Percentiles rank a stretch among this genome's conserved stretches.
Evolutionary conservation across 2,329 filamentous ascomycete species (phyloP).

Genomic region (Neocucurbitaria cava): DNA sequence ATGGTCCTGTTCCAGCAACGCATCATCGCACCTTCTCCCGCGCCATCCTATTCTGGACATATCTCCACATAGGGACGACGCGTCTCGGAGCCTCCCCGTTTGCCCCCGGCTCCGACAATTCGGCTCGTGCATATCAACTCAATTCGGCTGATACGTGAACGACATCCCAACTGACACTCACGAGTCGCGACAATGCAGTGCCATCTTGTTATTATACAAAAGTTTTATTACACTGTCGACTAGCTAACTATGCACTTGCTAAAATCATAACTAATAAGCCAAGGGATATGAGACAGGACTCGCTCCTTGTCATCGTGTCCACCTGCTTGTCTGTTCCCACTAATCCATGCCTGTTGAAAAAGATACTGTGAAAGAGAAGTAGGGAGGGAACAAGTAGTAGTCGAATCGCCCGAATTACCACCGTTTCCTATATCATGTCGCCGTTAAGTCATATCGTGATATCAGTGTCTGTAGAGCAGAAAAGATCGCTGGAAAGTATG

Average conservation of each 20-base stretch:
- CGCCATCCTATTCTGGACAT: constrained; percentile 19
- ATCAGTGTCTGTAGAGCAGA: neutral
- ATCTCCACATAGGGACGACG: constrained; percentile 4
- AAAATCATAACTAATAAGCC: constrained; percentile 9
- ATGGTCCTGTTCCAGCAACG: neutral
- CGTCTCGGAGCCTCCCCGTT: neutral
- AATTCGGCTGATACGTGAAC: neutral
- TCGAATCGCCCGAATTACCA: too few relatives aligned
- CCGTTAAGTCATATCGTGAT: neutral
- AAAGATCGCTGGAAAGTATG: neutral
- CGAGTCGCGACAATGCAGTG: neutral
- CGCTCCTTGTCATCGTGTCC: neutral
- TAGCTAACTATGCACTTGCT: constrained; percentile 15
- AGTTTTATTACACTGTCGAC: constrained; percentile 7
- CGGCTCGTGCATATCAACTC: neutral
- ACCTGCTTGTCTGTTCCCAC: constrained; percentile 3
- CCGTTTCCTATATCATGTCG: neutral
- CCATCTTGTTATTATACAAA: constrained; percentile 10
- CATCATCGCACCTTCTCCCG: neutral
- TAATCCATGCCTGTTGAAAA: neutral
- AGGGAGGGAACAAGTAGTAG: neutral
- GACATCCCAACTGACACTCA: neutral
- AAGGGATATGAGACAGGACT: neutral
- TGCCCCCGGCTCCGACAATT: neutral
- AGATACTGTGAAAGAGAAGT: constrained; percentile 5